Conservation (phyloP, 1,284 basidiomycete species). For the Omphalotus olearius region DNA sequence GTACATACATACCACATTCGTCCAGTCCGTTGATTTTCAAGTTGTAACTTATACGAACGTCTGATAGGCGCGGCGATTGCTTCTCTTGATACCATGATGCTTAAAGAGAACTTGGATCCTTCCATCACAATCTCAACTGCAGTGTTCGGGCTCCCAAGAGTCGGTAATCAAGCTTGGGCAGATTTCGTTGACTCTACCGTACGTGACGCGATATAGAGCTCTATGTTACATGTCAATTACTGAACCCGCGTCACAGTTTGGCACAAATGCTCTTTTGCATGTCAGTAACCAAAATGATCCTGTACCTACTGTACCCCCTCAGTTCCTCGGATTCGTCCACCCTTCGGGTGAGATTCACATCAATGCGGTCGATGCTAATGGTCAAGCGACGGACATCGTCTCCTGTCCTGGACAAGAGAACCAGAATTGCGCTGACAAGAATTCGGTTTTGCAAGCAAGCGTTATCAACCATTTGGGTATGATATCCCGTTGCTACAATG, state of each 20-base stretch:
- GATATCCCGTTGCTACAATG: background rate
- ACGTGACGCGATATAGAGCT: background rate
- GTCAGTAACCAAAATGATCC: slow-evolving; percentile 37
- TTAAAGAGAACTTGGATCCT: slow-evolving; percentile 33
- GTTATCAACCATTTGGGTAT: slow-evolving; percentile 18
- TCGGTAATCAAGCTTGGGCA: slow-evolving; percentile 41
- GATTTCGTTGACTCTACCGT: slow-evolving; percentile 36
- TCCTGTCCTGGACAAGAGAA: slow-evolving; percentile 22
- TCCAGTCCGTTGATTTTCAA: background rate
- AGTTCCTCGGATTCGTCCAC: slow-evolving; percentile 29
- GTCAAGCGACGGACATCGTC: slow-evolving; percentile 20
- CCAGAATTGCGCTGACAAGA: slow-evolving; percentile 18
- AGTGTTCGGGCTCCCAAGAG: slow-evolving; percentile 41
- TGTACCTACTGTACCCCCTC: slow-evolving; percentile 32
- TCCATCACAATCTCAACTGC: slow-evolving; percentile 31
- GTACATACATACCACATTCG: slow-evolving; percentile 1
- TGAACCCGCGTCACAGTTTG: slow-evolving; percentile 19
- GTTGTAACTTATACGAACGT: background rate
- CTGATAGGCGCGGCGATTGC: slow-evolving; percentile 38
- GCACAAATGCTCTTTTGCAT: slow-evolving; percentile 19
- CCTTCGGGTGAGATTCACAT: slow-evolving; percentile 34
- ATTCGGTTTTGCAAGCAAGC: slow-evolving; percentile 14
- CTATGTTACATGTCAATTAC: background rate
- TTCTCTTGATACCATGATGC: slow-evolving; percentile 38
- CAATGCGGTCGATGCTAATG: slow-evolving; percentile 22